Conservation (phyloP, 352 stramenopile genomes). For the Aphanomyces cochlioides region DNA sequence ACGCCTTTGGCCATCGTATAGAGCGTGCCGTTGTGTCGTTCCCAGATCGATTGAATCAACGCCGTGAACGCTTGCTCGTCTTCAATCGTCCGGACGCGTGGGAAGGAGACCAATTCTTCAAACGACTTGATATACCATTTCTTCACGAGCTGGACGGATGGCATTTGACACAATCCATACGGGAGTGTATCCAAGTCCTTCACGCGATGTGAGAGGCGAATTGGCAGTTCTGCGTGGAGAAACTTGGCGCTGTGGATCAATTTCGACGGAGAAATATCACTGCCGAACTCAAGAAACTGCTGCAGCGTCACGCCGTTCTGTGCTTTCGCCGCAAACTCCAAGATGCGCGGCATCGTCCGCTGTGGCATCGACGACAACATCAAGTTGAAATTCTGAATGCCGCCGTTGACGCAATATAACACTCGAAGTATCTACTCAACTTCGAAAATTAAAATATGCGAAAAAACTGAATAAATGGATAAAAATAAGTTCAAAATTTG, state of each 20-base stretch:
- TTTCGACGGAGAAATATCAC: slow-evolving; percentile 72
- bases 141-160: slow-evolving; percentile 91
- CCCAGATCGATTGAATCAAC: slow-evolving; percentile 96
- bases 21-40: slow-evolving; percentile 95
- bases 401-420: no score
- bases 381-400: no score
- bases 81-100: slow-evolving; percentile 73
- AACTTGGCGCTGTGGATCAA: slow-evolving; percentile 93
- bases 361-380: neutral
- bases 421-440: no score
- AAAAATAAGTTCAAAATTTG: no score
- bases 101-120: slow-evolving; percentile 89
- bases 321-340: slow-evolving; percentile 61
- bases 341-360: slow-evolving; percentile 53
- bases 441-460: no score
- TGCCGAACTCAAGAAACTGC: slow-evolving; percentile 85
- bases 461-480: no score
- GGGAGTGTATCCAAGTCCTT: slow-evolving; percentile 94
- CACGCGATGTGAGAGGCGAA: slow-evolving; percentile 95
- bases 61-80: slow-evolving; percentile 90
- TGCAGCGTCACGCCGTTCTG: slow-evolving; percentile 86
- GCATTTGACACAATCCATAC: slow-evolving; percentile 92
- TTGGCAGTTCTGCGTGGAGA: slow-evolving; percentile 96
- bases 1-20: slow-evolving; percentile 99
- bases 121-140: slow-evolving; percentile 98